A percentile compares a stretch with the other conserved stretches of the same genome.
These are phyloP conservation scores for Russula vinacea DNA, from an alignment of 768 basidiomycete species.

Conservation along the genomic window DNA sequence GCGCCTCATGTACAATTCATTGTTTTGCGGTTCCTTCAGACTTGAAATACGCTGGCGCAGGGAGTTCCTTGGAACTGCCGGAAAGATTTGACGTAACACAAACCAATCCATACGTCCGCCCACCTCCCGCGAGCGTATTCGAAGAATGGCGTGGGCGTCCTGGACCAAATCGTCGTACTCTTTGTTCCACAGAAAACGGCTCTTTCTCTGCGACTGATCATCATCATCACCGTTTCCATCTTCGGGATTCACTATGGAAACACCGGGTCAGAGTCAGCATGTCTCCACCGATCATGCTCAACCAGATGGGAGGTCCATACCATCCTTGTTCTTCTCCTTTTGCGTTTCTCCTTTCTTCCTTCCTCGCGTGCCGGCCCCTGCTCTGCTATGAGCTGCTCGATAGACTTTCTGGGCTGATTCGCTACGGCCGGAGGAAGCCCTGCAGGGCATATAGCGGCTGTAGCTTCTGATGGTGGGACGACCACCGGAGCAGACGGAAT, in stretches of 20 bases:
- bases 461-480: conserved; percentile 9
- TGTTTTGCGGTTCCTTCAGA: conserved; percentile 59
- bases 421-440: conserved; percentile 42
- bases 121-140: conserved; percentile 62
- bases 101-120: conserved; percentile 62
- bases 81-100: conserved; percentile 77
- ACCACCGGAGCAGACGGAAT: conserved; percentile 2
- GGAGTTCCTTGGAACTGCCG: conserved; percentile 66
- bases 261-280: background rate
- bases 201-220: conserved; percentile 40
- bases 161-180: conserved; percentile 88
- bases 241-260: background rate
- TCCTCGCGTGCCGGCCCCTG: conserved; percentile 47
- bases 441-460: conserved; percentile 15
- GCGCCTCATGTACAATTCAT: conserved; percentile 70
- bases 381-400: conserved; percentile 49
- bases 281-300: background rate
- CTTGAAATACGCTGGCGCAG: conserved; percentile 66
- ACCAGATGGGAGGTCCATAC: conserved; percentile 4
- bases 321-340: conserved; percentile 35
- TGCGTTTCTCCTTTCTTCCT: conserved; percentile 38
- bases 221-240: conserved; percentile 23
- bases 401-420: conserved; percentile 50
- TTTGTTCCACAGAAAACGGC: conserved; percentile 77
- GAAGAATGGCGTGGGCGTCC: conserved; percentile 80